Evolutionary conservation across 768 basidiomycete genomes (phyloP).

Genomic region (Agaricus subrufescens): DNA sequence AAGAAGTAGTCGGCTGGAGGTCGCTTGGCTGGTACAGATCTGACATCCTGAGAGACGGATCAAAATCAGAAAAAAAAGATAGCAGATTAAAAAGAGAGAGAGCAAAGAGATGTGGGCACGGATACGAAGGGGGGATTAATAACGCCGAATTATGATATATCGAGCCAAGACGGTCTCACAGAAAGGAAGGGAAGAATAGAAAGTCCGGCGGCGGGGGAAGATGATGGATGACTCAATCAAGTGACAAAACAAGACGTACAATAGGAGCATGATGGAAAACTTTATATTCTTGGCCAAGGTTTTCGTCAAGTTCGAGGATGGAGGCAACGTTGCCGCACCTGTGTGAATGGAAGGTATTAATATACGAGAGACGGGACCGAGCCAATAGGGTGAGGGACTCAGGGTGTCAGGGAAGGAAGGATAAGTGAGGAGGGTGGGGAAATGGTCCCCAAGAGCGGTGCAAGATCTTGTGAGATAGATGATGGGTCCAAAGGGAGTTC

Average conservation of each 20-base stretch:
- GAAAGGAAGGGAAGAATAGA: too few relatives aligned
- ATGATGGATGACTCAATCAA: background rate
- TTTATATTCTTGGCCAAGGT: constrained; percentile 92
- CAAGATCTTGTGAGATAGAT: constrained; percentile 3
- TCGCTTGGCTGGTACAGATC: constrained; percentile 76
- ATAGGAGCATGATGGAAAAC: constrained; percentile 89
- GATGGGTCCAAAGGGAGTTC: background rate
- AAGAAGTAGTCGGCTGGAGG: constrained; percentile 88
- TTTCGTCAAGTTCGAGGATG: constrained; percentile 90
- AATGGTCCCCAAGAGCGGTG: background rate
- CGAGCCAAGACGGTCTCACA: too few relatives aligned
- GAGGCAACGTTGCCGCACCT: constrained; percentile 97
- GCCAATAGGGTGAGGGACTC: background rate
- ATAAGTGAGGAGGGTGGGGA: constrained; percentile 6
- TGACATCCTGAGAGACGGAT: constrained; percentile 54
- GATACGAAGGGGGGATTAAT: background rate
- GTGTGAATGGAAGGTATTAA: background rate
- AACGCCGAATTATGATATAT: too few relatives aligned
- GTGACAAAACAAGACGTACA: constrained; percentile 38
- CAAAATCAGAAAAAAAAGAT: background rate
- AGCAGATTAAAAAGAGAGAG: background rate
- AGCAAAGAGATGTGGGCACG: background rate
- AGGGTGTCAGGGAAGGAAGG: constrained; percentile 1
- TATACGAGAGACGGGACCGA: background rate
- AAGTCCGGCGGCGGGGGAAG: too few relatives aligned